A percentile compares a stretch with the other conserved stretches of the same genome.
These are phyloP conservation scores for Eucalyptus curtisii DNA, from an alignment of 345 rosid species.

Conservation along the genomic window DNA sequence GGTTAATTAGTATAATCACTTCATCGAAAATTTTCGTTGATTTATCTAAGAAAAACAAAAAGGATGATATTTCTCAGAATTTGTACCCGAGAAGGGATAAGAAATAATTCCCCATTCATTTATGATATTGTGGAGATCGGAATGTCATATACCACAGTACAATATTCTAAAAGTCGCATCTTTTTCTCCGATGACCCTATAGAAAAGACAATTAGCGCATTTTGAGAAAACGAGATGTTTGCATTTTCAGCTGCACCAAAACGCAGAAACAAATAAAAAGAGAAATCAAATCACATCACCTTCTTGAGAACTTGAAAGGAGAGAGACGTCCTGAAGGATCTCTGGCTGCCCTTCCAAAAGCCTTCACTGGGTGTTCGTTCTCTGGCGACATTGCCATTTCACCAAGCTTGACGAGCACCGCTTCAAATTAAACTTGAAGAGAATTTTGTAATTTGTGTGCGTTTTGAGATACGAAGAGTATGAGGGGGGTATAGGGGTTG, in stretches of 20 bases:
- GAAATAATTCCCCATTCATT: constrained; percentile 19
- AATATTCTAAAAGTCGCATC: constrained; percentile 16
- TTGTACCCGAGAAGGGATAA: constrained; percentile 22
- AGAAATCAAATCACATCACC: not conserved
- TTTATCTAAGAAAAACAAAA: not conserved
- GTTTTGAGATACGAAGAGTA: not conserved
- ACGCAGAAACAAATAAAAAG: not conserved
- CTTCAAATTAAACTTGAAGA: not conserved
- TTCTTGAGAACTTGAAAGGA: constrained; percentile 1
- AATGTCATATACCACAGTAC: constrained; percentile 28
- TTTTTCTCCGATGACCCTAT: constrained; percentile 4
- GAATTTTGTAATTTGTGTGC: too few relatives aligned
- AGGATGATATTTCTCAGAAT: not conserved
- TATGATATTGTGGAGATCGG: constrained; percentile 11
- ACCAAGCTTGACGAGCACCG: too few relatives aligned
- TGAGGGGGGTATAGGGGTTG: not conserved
- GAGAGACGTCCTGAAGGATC: not conserved
- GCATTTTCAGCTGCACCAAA: not conserved
- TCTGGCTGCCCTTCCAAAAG: constrained; percentile 3
- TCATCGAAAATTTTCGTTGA: rapidly evolving
- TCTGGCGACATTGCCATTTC: not conserved
- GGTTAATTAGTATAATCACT: not conserved
- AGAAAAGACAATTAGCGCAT: not conserved
- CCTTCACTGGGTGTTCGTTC: not conserved
- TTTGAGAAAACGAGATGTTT: not conserved